Conservation (phyloP, 805 yeast genomes). For the Candida chauliodis region DNA sequence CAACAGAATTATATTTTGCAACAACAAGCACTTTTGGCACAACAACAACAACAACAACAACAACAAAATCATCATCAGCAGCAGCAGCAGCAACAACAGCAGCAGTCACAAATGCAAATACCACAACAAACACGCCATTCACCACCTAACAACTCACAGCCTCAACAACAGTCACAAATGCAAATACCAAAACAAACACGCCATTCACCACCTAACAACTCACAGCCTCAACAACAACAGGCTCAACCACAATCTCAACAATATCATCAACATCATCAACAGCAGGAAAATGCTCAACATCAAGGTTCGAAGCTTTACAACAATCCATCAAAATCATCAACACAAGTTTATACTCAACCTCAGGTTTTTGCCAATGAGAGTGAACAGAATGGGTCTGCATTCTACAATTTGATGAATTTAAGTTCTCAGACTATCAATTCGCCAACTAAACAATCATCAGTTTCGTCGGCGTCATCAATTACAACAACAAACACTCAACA, state of each 20-base stretch:
- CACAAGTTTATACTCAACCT: constrained; percentile 4
- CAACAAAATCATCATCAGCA: constrained; percentile 7
- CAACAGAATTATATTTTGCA: constrained; percentile 17
- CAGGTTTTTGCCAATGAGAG: constrained; percentile 11
- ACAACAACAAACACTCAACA: constrained; percentile 7
- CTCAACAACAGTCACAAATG: constrained; percentile 26
- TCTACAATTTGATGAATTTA: constrained; percentile 15
- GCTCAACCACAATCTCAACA: constrained; percentile 9
- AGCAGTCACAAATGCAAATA: constrained; percentile 27
- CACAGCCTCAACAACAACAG: constrained; percentile 11
- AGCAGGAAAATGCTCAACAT: background rate
- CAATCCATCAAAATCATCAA: constrained; percentile 1
- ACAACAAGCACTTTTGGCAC: constrained; percentile 11
- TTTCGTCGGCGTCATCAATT: constrained; percentile 10
- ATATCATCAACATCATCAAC: constrained; percentile 2
- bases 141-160: too few relatives aligned
- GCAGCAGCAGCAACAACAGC: constrained; percentile 17
- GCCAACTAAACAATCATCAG: constrained; percentile 11
- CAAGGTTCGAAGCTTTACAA: background rate
- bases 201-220: too few relatives aligned
- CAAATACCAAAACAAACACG: constrained; percentile 22
- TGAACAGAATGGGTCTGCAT: constrained; percentile 3
- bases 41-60: constrained; percentile 11
- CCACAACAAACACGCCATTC: too few relatives aligned
- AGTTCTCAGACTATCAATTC: constrained; percentile 18